Evolutionary conservation across 2,329 filamentous ascomycete genomes (phyloP).

Genomic region (Botrytis paeoniae): DNA sequence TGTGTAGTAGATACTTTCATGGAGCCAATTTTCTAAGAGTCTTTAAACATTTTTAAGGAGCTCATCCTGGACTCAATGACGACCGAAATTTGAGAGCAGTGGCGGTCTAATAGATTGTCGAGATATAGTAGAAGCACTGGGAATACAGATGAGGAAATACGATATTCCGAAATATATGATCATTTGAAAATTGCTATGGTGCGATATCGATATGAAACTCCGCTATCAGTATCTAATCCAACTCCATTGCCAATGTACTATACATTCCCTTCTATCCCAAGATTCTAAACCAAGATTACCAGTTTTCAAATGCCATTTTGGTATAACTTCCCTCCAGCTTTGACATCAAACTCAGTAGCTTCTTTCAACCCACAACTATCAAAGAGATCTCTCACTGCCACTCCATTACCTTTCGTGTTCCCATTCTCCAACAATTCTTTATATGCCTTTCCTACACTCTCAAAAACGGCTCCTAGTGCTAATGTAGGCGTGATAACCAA

Average conservation of each 20-base stretch:
- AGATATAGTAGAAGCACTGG: fast-evolving
- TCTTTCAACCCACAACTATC: slow-evolving; percentile 11
- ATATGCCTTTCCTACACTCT: not conserved
- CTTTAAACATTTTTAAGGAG: not conserved
- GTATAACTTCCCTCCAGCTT: not conserved
- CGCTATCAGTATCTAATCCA: not conserved
- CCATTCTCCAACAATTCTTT: not conserved
- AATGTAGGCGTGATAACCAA: slow-evolving; percentile 54
- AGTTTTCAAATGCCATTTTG: not conserved
- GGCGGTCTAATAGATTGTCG: fast-evolving
- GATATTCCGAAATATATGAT: not conserved
- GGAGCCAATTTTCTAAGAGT: fast-evolving
- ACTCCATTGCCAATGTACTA: not conserved
- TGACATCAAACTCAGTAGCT: not conserved
- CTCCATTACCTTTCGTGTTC: not conserved
- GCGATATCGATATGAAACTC: not conserved
- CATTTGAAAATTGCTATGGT: not conserved
- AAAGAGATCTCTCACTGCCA: not conserved
- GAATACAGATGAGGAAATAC: not conserved
- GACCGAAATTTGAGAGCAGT: not conserved
- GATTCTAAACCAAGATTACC: not conserved
- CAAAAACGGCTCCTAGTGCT: not conserved
- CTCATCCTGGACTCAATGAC: not conserved
- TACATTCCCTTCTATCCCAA: not conserved
- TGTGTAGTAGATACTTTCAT: not conserved